Conservation (phyloP, 1,284 basidiomycete species). For the Agaricales sp. region DNA sequence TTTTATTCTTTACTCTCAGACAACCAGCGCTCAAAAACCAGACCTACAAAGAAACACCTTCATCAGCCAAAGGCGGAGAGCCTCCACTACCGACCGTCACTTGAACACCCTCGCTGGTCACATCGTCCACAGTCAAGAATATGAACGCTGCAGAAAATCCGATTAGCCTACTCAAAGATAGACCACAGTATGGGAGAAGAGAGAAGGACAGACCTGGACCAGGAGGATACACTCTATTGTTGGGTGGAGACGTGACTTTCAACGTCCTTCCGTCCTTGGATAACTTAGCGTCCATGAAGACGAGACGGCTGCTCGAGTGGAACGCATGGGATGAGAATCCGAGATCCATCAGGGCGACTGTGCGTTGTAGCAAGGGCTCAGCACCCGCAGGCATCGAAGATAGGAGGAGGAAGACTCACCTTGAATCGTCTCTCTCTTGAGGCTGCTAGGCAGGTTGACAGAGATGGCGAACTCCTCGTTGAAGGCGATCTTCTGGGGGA, state of each 20-base stretch:
- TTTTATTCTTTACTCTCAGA: too few species aligned
- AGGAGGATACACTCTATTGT: slow-evolving; percentile 1
- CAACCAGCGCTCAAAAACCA: too few species aligned
- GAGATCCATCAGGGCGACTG: slow-evolving; percentile 3
- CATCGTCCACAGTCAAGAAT: slow-evolving; percentile 2
- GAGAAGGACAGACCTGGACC: neutral
- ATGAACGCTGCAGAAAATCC: neutral
- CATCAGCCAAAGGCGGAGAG: neutral
- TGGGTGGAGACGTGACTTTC: neutral
- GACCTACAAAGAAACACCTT: too few species aligned
- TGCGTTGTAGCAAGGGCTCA: neutral
- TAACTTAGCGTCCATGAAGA: neutral
- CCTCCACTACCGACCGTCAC: slow-evolving; percentile 1
- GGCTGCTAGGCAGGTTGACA: neutral
- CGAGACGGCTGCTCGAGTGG: neutral
- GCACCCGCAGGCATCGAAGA: neutral
- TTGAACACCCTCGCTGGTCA: neutral
- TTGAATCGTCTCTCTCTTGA: neutral
- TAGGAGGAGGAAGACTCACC: neutral
- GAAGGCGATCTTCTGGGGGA: neutral
- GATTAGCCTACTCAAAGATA: neutral
- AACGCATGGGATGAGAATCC: slow-evolving; percentile 2
- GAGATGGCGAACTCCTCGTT: neutral
- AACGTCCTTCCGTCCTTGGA: slow-evolving; percentile 1
- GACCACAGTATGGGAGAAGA: neutral